Evolutionary conservation across 768 basidiomycete species (phyloP).

Genomic region (Butyriboletus loyo): DNA sequence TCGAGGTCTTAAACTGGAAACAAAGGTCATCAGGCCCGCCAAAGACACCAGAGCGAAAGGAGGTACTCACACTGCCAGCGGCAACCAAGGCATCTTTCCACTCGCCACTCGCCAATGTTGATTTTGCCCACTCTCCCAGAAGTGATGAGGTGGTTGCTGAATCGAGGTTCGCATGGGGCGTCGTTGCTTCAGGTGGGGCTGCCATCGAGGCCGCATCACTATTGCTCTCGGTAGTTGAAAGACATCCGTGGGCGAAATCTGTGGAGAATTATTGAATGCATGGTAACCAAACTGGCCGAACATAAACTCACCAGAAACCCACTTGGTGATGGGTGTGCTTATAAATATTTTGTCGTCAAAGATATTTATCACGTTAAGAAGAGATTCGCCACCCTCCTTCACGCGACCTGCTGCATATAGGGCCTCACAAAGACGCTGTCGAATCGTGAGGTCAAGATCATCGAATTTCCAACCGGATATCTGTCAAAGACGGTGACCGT

Average conservation of each 20-base stretch:
- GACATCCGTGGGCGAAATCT: too few species aligned
- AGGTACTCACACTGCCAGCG: not conserved
- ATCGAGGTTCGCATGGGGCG: too few species aligned
- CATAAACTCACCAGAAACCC: not conserved
- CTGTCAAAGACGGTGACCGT: not conserved
- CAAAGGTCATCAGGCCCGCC: too few species aligned
- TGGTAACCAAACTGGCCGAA: too few species aligned
- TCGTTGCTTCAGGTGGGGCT: too few species aligned
- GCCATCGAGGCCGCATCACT: too few species aligned
- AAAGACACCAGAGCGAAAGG: not conserved
- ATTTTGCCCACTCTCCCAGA: slow-evolving; percentile 5
- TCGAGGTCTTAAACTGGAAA: too few species aligned
- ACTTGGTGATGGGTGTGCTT: not conserved
- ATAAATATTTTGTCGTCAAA: not conserved
- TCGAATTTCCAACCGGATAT: not conserved
- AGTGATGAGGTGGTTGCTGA: not conserved
- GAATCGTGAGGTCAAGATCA: not conserved
- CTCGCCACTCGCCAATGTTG: too few species aligned
- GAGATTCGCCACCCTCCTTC: not conserved
- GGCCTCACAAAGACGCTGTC: not conserved
- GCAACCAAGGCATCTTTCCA: not conserved
- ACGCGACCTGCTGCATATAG: not conserved
- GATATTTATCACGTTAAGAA: not conserved
- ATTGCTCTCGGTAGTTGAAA: too few species aligned
- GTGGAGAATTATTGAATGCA: too few species aligned